phyloP scores from a whole-genome alignment of 208 protist species.

The Histomonas meleagridis region DNA sequence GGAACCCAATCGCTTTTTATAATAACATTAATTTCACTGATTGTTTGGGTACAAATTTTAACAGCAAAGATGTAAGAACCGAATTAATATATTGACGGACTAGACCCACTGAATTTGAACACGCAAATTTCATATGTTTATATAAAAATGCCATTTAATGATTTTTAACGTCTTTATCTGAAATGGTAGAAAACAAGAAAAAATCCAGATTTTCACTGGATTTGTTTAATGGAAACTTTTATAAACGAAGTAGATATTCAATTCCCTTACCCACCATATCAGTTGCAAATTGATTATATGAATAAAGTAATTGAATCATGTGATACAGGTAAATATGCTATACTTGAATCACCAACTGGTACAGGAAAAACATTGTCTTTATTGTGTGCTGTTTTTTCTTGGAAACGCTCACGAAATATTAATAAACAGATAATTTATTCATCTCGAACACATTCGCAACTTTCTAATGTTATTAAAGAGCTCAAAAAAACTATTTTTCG shows the following conservation, averaged over 20 bases:
- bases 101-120: too few species aligned
- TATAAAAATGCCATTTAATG: too few species aligned
- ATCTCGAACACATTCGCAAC: constrained; percentile 38
- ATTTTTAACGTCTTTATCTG: too few species aligned
- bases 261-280: constrained; percentile 33
- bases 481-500: not conserved
- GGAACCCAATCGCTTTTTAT: too few species aligned
- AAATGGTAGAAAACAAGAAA: too few species aligned
- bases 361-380: constrained; percentile 38
- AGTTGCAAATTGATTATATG: constrained; percentile 26
- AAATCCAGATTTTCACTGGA: too few species aligned
- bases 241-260: not conserved
- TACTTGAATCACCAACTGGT: constrained; percentile 30
- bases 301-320: not conserved
- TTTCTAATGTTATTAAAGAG: constrained; percentile 35
- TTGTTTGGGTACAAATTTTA: too few species aligned
- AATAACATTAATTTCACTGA: too few species aligned
- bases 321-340: constrained; percentile 15
- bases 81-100: too few species aligned
- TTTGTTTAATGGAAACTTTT: too few species aligned
- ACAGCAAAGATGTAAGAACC: too few species aligned
- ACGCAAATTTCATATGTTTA: too few species aligned
- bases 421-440: not conserved
- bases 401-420: not conserved
- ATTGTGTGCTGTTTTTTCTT: constrained; percentile 33